Percentiles rank a stretch among this genome's conserved stretches.
Evolutionary conservation across 31 red algal species (phyloP).

Genomic region (Bonnemaisonia californica): DNA sequence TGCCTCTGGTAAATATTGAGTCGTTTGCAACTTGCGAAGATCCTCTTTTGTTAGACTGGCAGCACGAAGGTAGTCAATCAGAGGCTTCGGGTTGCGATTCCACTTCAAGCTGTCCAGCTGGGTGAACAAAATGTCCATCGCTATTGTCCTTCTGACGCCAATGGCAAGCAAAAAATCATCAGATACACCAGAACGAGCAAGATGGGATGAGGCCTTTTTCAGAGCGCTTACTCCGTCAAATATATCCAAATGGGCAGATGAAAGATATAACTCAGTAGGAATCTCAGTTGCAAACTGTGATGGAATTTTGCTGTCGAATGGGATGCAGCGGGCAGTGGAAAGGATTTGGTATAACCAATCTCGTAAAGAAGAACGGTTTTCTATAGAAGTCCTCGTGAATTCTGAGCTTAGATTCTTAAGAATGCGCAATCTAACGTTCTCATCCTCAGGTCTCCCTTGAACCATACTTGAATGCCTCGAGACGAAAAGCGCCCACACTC

Average conservation of each 20-base stretch:
- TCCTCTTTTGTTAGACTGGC: slow-evolving; percentile 42
- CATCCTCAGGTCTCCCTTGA: slow-evolving; percentile 35
- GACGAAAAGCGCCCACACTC: slow-evolving; percentile 41
- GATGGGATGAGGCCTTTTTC: slow-evolving; percentile 30
- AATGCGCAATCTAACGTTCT: slow-evolving; percentile 26
- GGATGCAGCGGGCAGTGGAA: slow-evolving; percentile 34
- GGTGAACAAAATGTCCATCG: slow-evolving; percentile 76
- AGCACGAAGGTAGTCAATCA: slow-evolving; percentile 60
- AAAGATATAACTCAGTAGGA: slow-evolving; percentile 67
- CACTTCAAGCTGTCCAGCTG: slow-evolving; percentile 64
- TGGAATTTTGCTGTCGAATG: slow-evolving; percentile 12
- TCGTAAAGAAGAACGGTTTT: background rate
- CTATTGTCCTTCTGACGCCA: slow-evolving; percentile 75
- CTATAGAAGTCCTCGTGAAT: background rate
- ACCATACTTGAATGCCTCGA: slow-evolving; percentile 31
- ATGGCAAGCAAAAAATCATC: slow-evolving; percentile 58
- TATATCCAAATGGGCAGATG: slow-evolving; percentile 57
- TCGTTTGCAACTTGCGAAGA: slow-evolving; percentile 37
- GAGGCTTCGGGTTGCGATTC: slow-evolving; percentile 53
- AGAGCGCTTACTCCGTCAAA: slow-evolving; percentile 61
- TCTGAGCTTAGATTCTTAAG: slow-evolving; percentile 33
- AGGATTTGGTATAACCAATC: background rate
- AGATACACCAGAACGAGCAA: slow-evolving; percentile 26
- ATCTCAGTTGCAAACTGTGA: slow-evolving; percentile 14
- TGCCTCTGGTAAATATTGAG: slow-evolving; percentile 56